Evolutionary conservation across 441 rosid species (phyloP).

Genomic region (Capsella rubella): DNA sequence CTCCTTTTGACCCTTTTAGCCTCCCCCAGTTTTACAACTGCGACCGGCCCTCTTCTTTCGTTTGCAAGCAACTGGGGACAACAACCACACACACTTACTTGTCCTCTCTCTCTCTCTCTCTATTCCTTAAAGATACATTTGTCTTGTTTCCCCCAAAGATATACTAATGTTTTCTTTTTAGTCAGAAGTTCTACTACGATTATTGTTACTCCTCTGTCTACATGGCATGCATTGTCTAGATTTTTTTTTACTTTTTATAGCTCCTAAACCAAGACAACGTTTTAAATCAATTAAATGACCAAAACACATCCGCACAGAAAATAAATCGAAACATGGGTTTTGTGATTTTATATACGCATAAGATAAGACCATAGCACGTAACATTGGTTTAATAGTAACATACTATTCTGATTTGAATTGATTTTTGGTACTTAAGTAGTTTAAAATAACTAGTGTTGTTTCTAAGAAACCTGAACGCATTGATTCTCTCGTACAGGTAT

Average conservation of each 20-base stretch:
- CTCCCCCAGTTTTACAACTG: not conserved
- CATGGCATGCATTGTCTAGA: conserved; percentile 3
- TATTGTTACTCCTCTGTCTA: conserved; percentile 20
- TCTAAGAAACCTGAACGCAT: conserved; percentile 11
- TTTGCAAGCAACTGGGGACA: not conserved
- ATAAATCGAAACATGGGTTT: not conserved
- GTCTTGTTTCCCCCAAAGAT: conserved; percentile 27
- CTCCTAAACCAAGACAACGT: not conserved
- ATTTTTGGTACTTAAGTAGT: not conserved
- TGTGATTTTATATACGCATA: not conserved
- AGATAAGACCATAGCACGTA: not conserved
- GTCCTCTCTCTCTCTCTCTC: not conserved
- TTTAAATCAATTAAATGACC: not conserved
- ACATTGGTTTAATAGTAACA: not conserved
- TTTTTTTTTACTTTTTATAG: conserved; percentile 11
- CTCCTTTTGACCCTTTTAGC: conserved; percentile 33
- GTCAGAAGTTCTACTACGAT: not conserved
- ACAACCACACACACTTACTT: not conserved
- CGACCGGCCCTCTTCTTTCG: conserved; percentile 5
- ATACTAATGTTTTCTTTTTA: not conserved
- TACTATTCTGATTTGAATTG: not conserved
- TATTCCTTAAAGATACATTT: conserved; percentile 23
- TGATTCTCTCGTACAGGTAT: conserved; percentile 19
- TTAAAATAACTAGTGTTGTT: not conserved
- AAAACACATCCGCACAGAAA: not conserved